Evolutionary conservation across 768 basidiomycete species (phyloP).

Genomic region (Mycena albidolilacea): DNA sequence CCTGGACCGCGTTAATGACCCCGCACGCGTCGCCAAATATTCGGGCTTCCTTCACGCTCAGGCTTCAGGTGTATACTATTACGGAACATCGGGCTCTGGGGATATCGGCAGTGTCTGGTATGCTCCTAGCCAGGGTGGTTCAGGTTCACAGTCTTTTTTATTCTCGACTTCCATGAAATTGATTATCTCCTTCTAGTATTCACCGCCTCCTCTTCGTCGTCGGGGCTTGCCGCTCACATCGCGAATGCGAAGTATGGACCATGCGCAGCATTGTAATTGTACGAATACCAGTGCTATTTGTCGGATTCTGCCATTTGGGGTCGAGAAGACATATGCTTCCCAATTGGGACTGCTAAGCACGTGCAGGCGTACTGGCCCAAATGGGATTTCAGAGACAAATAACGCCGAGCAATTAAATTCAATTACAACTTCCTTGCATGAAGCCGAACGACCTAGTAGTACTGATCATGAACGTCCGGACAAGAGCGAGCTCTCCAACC

Average conservation of each 20-base stretch:
- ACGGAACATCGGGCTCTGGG: constrained; percentile 53
- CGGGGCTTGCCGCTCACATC: constrained; percentile 59
- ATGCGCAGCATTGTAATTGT: constrained; percentile 39
- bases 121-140: constrained; percentile 47
- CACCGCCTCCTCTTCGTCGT: constrained; percentile 59
- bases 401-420: too few relatives aligned
- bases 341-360: background rate
- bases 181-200: constrained; percentile 43
- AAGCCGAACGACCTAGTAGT: too few relatives aligned
- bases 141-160: constrained; percentile 17
- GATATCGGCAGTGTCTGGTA: constrained; percentile 67
- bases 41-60: constrained; percentile 57
- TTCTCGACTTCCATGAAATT: background rate
- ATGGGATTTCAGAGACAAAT: background rate
- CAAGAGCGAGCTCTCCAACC: too few relatives aligned
- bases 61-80: constrained; percentile 59
- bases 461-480: too few relatives aligned
- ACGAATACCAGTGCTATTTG: too few relatives aligned
- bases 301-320: too few relatives aligned
- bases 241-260: constrained; percentile 61
- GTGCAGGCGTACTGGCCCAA: background rate
- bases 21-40: constrained; percentile 60
- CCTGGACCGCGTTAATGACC: constrained; percentile 61
- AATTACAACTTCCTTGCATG: too few relatives aligned
- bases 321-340: background rate